Evolutionary conservation across 2,329 filamentous ascomycete genomes (phyloP), one percentile per base, ranked within the genome.

Genomic region (Lachnum nothofagi): DNA sequence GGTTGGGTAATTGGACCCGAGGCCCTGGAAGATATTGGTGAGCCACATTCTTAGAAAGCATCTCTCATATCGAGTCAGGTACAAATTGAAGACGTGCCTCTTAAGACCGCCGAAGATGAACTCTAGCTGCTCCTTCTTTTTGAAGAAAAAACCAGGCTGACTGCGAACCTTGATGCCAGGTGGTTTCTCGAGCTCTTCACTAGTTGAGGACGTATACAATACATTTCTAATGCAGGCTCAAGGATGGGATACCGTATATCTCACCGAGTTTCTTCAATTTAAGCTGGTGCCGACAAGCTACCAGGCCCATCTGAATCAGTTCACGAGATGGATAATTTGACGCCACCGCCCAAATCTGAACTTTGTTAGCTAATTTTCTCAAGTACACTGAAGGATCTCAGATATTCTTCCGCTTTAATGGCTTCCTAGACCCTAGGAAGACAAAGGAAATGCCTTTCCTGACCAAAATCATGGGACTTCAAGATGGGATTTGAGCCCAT

Each of bases 21-120:
- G n/a, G 44, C 34, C 2, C 31, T 46, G 33, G 34, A 46, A 20
- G 19, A 46, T n/a, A 46, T 46, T 25, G 44, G 55, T 38, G 22
- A 40, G 37, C 22, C 25, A 27, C 6, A 6, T 40, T 22, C 16
- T 40, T 9, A 19, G 22, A 20, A 20, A 7, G 20, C 22, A 22
- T 22, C 37, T 40, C 14, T 20, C 19, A 40, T 19, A 19, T 19
- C 37, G 9, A 40, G 16, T 10, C n/a, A 22, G 37, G 10, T 14
- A 40, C 10, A 22, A 40, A 19, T 19, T 40, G 20, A 9, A 27
- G 12, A 5, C 19, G 10, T 10, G 8, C 14, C n/a, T 40, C 19
- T 9, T 19, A 19, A 40, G 9, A 19, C 9, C 8, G 37, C n/a
- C n/a, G n/a, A n/a, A n/a, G n/a, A n/a, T n/a, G n/a, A n/a, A n/a